These are phyloP conservation scores for Suhomyces wounanorum DNA, from an alignment of 1,139 yeast species.

Conservation along the genomic window DNA sequence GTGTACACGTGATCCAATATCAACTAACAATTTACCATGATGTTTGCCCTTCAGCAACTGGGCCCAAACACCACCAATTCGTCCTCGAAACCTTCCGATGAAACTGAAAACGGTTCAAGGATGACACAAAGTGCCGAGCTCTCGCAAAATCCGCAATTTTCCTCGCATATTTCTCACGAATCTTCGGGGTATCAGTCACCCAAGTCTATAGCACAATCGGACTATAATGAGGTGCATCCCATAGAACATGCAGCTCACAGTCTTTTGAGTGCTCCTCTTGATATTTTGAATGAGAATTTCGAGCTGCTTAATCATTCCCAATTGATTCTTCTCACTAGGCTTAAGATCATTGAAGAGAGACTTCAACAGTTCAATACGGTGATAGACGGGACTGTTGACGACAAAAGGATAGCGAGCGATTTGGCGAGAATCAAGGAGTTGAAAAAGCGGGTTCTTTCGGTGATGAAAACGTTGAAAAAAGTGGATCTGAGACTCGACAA, in stretches of 20 bases:
- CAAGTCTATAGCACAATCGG: neutral
- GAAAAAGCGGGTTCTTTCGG: conserved; percentile 34
- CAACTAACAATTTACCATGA: no score
- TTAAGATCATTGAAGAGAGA: conserved; percentile 45
- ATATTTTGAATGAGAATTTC: conserved; percentile 50
- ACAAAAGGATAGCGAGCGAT: conserved; percentile 22
- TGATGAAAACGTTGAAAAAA: conserved; percentile 32
- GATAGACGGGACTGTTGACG: conserved; percentile 15
- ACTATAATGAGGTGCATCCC: conserved; percentile 45
- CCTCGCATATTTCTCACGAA: neutral
- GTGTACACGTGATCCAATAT: no score
- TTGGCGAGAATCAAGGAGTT: conserved; percentile 35
- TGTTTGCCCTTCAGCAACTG: no score
- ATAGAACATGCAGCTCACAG: conserved; percentile 59
- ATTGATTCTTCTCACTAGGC: conserved; percentile 50
- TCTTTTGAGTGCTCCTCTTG: conserved; percentile 54
- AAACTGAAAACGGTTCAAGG: no score
- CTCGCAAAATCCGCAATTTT: neutral
- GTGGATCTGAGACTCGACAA: conserved; percentile 36
- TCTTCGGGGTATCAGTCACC: neutral
- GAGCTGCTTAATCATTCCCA: conserved; percentile 60
- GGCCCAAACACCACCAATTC: no score
- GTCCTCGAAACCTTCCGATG: no score
- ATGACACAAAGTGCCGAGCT: neutral
- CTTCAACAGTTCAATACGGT: conserved; percentile 28